phyloP scores from a whole-genome alignment of 495 filamentous ascomycete genomes.

The Lasiosphaeria ovina region DNA sequence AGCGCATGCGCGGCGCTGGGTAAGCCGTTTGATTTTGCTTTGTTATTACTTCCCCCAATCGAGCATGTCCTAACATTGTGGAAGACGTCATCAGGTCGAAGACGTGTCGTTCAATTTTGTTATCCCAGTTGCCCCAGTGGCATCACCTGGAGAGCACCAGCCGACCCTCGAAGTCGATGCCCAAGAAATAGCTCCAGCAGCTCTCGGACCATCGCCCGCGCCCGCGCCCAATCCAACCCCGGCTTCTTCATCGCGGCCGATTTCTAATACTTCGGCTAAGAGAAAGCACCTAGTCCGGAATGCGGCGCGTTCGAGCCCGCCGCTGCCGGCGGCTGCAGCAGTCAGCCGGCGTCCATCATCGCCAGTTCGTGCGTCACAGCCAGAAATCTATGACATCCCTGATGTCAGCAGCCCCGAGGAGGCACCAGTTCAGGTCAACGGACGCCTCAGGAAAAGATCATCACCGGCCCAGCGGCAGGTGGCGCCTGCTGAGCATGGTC shows the following conservation, averaged over 20 bases:
- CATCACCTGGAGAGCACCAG: background rate
- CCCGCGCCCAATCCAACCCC: slow-evolving; percentile 7
- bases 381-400: slow-evolving; percentile 19
- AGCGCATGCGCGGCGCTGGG: slow-evolving; percentile 52
- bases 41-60: background rate
- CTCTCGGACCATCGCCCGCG: slow-evolving; percentile 23
- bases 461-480: background rate
- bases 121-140: slow-evolving; percentile 34
- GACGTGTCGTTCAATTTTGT: slow-evolving; percentile 47
- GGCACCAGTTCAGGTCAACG: background rate
- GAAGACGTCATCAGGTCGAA: slow-evolving; percentile 45
- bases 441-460: background rate
- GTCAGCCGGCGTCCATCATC: slow-evolving; percentile 9
- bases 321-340: background rate
- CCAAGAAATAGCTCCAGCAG: slow-evolving; percentile 5
- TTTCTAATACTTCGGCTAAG: slow-evolving; percentile 44
- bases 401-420: slow-evolving; percentile 14
- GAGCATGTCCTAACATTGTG: slow-evolving; percentile 4
- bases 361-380: background rate
- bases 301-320: background rate
- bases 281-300: slow-evolving; percentile 28
- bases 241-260: slow-evolving; percentile 25
- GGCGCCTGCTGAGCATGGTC: background rate
- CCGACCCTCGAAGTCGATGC: slow-evolving; percentile 5
- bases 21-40: slow-evolving; percentile 21